Conservation (phyloP, 192 early-diverging fungal species). For the Podila horticola region DNA sequence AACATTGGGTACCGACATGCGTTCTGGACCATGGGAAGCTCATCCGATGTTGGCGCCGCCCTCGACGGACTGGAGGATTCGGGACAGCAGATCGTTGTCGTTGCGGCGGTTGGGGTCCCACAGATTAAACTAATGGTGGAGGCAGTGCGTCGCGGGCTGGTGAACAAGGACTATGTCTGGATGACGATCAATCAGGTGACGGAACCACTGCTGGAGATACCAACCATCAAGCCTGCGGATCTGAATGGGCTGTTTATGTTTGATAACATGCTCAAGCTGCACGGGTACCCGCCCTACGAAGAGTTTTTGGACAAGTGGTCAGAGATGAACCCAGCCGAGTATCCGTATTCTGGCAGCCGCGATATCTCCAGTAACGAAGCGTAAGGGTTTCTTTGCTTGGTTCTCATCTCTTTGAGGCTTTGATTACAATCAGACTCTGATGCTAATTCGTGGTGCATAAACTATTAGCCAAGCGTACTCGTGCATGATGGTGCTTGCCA, state of each 20-base stretch:
- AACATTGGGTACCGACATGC: constrained; percentile 48
- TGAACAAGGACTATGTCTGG: constrained; percentile 56
- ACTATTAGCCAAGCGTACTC: constrained; percentile 58
- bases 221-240: constrained; percentile 36
- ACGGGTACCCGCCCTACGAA: constrained; percentile 61
- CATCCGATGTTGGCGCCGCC: constrained; percentile 25
- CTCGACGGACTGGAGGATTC: constrained; percentile 42
- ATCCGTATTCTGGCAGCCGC: constrained; percentile 55
- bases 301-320: constrained; percentile 57
- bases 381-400: constrained; percentile 38
- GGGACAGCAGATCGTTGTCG: constrained; percentile 58
- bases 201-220: constrained; percentile 23
- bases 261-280: constrained; percentile 55
- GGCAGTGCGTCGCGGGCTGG: constrained; percentile 45
- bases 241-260: constrained; percentile 57
- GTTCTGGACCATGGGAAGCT: constrained; percentile 42
- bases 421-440: no score
- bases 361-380: constrained; percentile 60
- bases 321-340: constrained; percentile 44
- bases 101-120: constrained; percentile 51
- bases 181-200: constrained; percentile 52
- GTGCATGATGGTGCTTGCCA: constrained; percentile 64
- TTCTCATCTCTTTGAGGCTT: not conserved
- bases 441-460: not conserved
- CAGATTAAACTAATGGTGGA: constrained; percentile 51